A percentile compares a stretch with the other conserved stretches of the same genome.
phyloP scores from a whole-genome alignment of 306 rosid species.

The Lablab purpureus region DNA sequence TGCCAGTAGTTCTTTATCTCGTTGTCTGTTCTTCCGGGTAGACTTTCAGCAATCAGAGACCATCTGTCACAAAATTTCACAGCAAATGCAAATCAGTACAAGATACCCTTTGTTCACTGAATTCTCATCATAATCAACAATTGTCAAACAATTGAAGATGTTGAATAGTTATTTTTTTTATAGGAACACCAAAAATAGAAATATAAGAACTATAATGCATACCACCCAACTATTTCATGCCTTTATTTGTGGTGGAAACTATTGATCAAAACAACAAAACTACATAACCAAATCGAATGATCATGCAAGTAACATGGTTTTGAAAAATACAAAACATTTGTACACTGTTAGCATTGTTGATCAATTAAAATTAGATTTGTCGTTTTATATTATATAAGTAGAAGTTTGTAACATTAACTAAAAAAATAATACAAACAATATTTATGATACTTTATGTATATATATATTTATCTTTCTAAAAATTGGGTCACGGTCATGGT shows the following conservation, averaged over 20 bases:
- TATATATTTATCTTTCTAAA: no score
- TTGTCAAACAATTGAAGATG: background rate
- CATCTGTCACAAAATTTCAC: constrained; percentile 50
- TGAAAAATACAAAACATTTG: no score
- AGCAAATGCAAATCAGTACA: constrained; percentile 1
- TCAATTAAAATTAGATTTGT: no score
- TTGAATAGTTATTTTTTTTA: background rate
- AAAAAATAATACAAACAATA: no score
- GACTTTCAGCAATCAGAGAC: constrained; percentile 65
- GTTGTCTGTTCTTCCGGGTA: constrained; percentile 80
- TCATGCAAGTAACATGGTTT: background rate
- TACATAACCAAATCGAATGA: background rate
- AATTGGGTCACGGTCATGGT: no score
- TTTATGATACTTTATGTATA: no score
- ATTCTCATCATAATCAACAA: background rate
- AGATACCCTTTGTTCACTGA: background rate
- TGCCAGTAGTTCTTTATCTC: constrained; percentile 80
- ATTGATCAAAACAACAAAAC: background rate
- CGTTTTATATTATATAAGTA: no score
- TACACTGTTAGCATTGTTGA: no score
- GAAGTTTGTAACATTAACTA: no score
- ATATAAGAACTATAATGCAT: no score
- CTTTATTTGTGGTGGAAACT: background rate
- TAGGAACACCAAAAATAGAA: no score
- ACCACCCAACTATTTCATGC: no score